Base-by-base conservation (phyloP, 352 stramenopile genomes). In the Phytophthora palmivora region DNA sequence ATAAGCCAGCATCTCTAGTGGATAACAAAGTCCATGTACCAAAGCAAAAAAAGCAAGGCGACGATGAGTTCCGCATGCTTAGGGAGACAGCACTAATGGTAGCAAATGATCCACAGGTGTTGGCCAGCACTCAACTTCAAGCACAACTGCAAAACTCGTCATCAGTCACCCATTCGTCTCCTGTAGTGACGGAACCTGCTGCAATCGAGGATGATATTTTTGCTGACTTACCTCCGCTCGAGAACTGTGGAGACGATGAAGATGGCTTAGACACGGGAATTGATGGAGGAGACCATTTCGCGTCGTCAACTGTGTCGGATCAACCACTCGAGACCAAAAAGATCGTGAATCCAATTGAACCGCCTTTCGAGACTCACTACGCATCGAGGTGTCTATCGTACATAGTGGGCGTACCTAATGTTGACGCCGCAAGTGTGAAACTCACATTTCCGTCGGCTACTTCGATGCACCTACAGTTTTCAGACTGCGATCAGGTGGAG, bases 81-180 rank as follows among this genome's bases (percentile, higher is more conserved):
- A 52, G 79, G 18, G 82, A 93, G 53, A 89, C 70, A 3, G 77
- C 81, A 12, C n/a, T 84, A 18, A 91, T 91, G 79, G 79, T 91
- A 16, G 63, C 67, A 21, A 80, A 91, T 21, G 82, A 93, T 32
- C 78, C 84, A 10, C 67, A 88, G 12, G 38, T 77, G 7, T 47
- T 70, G 6, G 54, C 60, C 34, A 28, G 50, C 30, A 16, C 21
- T 51, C 36, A 47, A 24, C 62, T 34, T 18, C 19, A 59, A 16
- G 6, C 34, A 15, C 55, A 67, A 39, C 36, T 16, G 28, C 33
- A 51, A 34, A 9, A 4, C n/a, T 2, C 38, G 49, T 22, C 32
- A 24, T n/a, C 36, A 62, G 49, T 18, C 6, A 37, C 44, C 8
- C n/a, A n/a, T n/a, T n/a, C n/a, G n/a, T 24, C 9, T 22, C 26